Conservation (phyloP, 2,329 filamentous ascomycete species). For the Botryosphaeria agaves region DNA sequence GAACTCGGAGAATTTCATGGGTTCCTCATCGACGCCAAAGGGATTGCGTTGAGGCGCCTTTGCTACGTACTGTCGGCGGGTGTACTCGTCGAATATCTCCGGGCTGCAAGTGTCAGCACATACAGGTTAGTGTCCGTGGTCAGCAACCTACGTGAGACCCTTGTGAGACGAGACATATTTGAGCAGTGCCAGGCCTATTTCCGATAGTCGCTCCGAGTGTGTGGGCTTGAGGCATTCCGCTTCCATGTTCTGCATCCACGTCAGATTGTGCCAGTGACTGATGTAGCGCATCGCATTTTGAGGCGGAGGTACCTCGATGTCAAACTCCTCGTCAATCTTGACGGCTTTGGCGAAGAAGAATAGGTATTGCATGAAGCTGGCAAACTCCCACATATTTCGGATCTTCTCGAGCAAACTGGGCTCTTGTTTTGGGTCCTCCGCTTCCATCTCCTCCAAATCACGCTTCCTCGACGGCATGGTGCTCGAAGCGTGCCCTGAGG, state of each 20-base stretch:
- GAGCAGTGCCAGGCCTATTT: slow-evolving; percentile 72
- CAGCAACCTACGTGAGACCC: slow-evolving; percentile 58
- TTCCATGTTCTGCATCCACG: slow-evolving; percentile 56
- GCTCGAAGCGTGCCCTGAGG: slow-evolving; percentile 4
- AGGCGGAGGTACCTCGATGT: slow-evolving; percentile 82
- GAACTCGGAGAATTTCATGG: slow-evolving; percentile 61
- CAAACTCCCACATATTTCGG: slow-evolving; percentile 90
- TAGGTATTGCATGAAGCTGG: slow-evolving; percentile 85
- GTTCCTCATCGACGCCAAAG: slow-evolving; percentile 60
- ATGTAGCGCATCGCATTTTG: too few relatives aligned
- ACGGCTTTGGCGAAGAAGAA: slow-evolving; percentile 76
- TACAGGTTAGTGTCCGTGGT: background rate
- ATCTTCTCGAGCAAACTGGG: slow-evolving; percentile 43
- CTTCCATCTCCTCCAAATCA: slow-evolving; percentile 36
- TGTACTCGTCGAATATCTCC: slow-evolving; percentile 87
- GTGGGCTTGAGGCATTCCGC: slow-evolving; percentile 66
- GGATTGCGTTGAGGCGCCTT: slow-evolving; percentile 69
- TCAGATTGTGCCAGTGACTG: too few relatives aligned
- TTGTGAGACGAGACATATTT: slow-evolving; percentile 92
- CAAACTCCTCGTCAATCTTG: slow-evolving; percentile 77
- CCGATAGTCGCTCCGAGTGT: slow-evolving; percentile 53
- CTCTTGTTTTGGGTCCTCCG: slow-evolving; percentile 26
- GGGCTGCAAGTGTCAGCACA: slow-evolving; percentile 33
- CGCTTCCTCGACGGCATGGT: slow-evolving; percentile 38
- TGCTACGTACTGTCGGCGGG: slow-evolving; percentile 70